Evolutionary conservation across 768 basidiomycete species (phyloP).

Genomic region (Zangia roseola): DNA sequence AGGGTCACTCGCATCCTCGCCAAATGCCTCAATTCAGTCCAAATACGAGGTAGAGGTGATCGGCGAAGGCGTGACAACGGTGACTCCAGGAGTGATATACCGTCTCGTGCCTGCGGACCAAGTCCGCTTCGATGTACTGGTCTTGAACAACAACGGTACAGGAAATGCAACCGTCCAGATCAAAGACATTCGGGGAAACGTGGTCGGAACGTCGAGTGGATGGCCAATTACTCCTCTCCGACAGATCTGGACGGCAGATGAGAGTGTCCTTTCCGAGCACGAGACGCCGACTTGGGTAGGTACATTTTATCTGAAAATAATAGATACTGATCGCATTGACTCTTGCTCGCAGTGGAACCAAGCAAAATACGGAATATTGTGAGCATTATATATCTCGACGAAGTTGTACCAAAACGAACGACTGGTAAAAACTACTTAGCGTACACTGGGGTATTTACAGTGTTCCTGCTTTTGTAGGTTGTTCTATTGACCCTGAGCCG

Average conservation of each 20-base stretch:
- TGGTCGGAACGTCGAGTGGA: conserved; percentile 35
- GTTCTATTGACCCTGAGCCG: background rate
- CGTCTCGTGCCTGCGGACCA: conserved; percentile 55
- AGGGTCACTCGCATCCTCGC: conserved; percentile 21
- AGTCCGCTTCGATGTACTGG: conserved; percentile 46
- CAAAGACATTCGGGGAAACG: conserved; percentile 33
- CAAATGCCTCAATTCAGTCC: conserved; percentile 32
- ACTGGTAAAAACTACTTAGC: conserved; percentile 30
- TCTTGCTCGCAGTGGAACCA: conserved; percentile 42
- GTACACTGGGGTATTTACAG: conserved; percentile 53
- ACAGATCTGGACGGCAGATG: conserved; percentile 40
- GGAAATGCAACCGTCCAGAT: conserved; percentile 34
- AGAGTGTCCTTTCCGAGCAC: conserved; percentile 39
- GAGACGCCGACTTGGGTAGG: conserved; percentile 57
- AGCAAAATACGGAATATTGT: conserved; percentile 60
- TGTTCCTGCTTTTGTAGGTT: conserved; percentile 41
- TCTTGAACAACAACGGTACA: conserved; percentile 33
- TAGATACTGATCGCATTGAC: conserved; percentile 1
- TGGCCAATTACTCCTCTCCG: conserved; percentile 41
- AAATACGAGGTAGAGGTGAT: conserved; percentile 37
- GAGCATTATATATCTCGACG: conserved; percentile 19
- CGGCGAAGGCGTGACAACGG: conserved; percentile 42
- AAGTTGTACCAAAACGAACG: background rate
- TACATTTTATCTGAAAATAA: background rate
- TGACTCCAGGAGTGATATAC: conserved; percentile 39